Evolutionary conservation across 371 early-diverging fungal species (phyloP).

Genomic region (Dinochytrium kinnereticum): DNA sequence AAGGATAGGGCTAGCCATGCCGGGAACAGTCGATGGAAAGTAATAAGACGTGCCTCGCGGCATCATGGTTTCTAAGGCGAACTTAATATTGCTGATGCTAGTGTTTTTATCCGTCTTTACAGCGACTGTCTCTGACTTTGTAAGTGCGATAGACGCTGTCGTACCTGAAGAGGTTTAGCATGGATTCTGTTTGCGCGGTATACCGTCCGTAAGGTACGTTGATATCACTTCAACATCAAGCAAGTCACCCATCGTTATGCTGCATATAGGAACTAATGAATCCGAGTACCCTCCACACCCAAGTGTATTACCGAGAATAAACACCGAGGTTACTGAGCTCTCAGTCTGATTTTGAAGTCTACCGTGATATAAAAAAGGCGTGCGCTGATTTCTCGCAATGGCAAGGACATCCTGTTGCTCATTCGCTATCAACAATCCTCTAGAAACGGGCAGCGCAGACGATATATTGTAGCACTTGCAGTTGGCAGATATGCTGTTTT

Average conservation of each 20-base stretch:
- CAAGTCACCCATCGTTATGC: conserved; percentile 21
- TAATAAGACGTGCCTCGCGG: neutral
- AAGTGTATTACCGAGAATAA: neutral
- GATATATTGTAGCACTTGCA: conserved; percentile 32
- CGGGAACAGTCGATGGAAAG: conserved; percentile 30
- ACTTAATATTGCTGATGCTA: neutral
- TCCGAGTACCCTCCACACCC: conserved; percentile 12
- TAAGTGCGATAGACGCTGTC: conserved; percentile 40
- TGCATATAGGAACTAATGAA: conserved; percentile 27
- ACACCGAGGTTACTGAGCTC: neutral
- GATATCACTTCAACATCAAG: neutral
- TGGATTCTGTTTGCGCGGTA: too few species aligned
- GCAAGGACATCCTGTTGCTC: neutral
- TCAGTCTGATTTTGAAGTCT: neutral
- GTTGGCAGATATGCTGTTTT: conserved; percentile 25
- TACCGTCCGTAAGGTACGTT: conserved; percentile 31
- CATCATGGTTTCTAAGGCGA: conserved; percentile 17
- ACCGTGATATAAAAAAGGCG: neutral
- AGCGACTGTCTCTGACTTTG: neutral
- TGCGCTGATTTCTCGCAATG: too few species aligned
- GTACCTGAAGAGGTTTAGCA: too few species aligned
- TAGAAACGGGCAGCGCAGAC: neutral
- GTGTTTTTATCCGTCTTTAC: too few species aligned
- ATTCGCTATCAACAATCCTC: neutral
- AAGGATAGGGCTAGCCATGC: conserved; percentile 29